Evolutionary conservation across 768 basidiomycete species (phyloP), one percentile per base, ranked within the genome.

Genomic region (Tephrocybe sp.): DNA sequence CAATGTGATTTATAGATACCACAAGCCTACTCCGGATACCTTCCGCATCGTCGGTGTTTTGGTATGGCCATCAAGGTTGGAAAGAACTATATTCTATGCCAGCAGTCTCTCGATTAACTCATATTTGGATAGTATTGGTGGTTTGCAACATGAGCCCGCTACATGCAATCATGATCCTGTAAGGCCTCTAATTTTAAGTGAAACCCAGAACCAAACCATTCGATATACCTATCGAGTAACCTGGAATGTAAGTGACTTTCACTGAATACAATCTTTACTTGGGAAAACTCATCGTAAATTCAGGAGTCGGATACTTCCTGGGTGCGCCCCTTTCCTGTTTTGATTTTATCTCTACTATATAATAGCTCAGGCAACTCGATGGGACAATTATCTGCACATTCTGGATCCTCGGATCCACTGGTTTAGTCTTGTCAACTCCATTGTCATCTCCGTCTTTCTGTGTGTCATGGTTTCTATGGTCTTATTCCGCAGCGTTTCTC

Each of bases 381-480:
- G 96, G 95, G 96, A 98, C 64, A 88, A 87, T 60, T 98, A 98
- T 64, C 81, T 98, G 16, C 92, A 93, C 59, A 88, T 96, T 44
- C 90, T 93, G 57, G 92, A 95, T 60, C 92, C 92, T 37, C 83
- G 85, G 43, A 97, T 98, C 50, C 96, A 98, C 68, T 96, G 94
- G 91, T 94, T 98, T 72, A 92, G 89, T 59, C 76, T 98, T 43
- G 78, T 96, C 61, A 98, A 98, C 67, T 95, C 94, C 1, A 69
- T 96, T 19, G 83, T 97, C 54, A 92, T 98, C 51, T 92, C 89
- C 22, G 72, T 90, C 22, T 92, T 98, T 76, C 83, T 98, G 8
- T 92, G 91, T 58, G 78, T 82, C 38, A 92, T 98, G 93, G 95
- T 98, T 19, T 87, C 84, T 36, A 90, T 94, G 83, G 85, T 98